These are phyloP conservation scores for Olyra latifolia DNA, from an alignment of 176 grass and related monocot species.

Conservation along the genomic window DNA sequence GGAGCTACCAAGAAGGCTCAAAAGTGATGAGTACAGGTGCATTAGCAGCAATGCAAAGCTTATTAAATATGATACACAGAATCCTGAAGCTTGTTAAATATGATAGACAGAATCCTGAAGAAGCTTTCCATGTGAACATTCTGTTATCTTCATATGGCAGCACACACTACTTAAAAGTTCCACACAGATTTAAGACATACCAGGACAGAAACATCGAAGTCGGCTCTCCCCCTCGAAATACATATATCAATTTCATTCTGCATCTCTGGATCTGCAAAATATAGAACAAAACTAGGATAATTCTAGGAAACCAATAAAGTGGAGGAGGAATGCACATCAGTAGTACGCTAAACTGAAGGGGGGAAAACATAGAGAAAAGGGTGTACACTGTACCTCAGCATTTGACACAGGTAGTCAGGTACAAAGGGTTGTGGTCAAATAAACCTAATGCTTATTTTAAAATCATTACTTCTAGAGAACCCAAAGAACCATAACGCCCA, in stretches of 20 bases:
- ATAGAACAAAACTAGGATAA: slow-evolving; percentile 27
- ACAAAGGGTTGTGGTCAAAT: background rate
- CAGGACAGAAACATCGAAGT: slow-evolving; percentile 56
- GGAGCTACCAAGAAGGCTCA: background rate
- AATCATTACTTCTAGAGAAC: background rate
- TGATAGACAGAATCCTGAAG: background rate
- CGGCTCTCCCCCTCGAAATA: slow-evolving; percentile 54
- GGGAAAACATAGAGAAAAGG: background rate
- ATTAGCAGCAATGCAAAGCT: too few relatives aligned
- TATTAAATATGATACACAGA: too few relatives aligned
- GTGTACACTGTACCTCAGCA: background rate
- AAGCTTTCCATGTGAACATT: background rate
- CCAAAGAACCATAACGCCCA: background rate
- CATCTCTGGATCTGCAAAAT: slow-evolving; percentile 75
- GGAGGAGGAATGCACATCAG: background rate
- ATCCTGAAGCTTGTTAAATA: background rate
- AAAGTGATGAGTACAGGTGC: too few relatives aligned
- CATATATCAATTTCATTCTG: slow-evolving; percentile 56
- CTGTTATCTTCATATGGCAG: background rate
- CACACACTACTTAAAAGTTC: background rate
- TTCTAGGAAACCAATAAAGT: slow-evolving; percentile 13
- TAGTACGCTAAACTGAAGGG: background rate
- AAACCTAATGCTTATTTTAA: background rate
- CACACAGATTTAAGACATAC: slow-evolving; percentile 41
- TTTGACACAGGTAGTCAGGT: background rate